Evolutionary conservation across 1,284 basidiomycete species (phyloP).

Genomic region (Exobasidium cylindrosporum): DNA sequence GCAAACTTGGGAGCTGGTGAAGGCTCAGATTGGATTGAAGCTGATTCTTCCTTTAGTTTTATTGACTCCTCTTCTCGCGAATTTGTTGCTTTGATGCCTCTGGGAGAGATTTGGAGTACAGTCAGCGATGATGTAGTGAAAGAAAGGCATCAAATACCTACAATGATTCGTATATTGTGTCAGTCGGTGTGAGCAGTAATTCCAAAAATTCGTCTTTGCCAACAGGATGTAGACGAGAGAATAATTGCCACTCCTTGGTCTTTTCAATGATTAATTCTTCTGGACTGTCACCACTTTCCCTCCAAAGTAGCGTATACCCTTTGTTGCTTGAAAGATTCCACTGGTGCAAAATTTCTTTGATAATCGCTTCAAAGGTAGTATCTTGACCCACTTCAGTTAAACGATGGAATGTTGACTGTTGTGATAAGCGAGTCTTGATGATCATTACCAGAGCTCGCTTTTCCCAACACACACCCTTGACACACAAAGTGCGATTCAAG

Average conservation of each 20-base stretch:
- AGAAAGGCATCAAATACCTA: neutral
- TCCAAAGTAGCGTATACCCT: neutral
- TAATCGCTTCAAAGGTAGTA: neutral
- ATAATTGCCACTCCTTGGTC: neutral
- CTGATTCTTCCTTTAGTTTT: neutral
- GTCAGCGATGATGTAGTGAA: too few species aligned
- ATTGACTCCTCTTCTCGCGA: neutral
- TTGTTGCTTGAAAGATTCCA: neutral
- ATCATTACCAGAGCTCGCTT: neutral
- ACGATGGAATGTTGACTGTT: neutral
- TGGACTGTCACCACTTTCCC: neutral
- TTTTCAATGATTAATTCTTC: neutral
- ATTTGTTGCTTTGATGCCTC: neutral
- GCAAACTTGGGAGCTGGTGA: conserved; percentile 2
- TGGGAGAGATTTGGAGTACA: too few species aligned
- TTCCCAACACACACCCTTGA: too few species aligned
- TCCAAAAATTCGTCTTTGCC: neutral
- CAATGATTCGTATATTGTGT: neutral
- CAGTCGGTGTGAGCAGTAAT: neutral
- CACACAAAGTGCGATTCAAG: too few species aligned
- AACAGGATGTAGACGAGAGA: neutral
- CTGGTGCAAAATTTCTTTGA: neutral
- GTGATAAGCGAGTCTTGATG: neutral
- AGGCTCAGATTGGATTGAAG: neutral
- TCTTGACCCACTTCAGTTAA: neutral